Percentiles rank a stretch among this genome's conserved stretches.
Conservation (phyloP, 805 yeast species). For the Yamadazyma ubonensis region DNA sequence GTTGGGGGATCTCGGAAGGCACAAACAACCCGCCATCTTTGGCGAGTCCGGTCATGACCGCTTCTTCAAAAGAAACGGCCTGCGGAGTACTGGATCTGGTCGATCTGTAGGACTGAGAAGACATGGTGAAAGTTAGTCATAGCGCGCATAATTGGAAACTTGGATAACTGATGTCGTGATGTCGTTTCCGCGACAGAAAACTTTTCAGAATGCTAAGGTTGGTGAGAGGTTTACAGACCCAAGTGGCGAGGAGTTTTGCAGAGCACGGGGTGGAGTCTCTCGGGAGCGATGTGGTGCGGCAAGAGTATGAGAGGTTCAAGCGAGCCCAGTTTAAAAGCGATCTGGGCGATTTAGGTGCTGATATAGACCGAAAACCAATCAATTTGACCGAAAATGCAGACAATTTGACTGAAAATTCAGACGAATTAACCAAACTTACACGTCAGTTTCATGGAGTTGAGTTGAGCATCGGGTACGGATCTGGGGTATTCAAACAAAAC, state of each 20-base stretch:
- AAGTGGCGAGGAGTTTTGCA: too few species aligned
- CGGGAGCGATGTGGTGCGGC: too few species aligned
- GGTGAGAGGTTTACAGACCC: too few species aligned
- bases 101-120: slow-evolving; percentile 69
- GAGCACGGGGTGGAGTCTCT: background rate
- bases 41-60: slow-evolving; percentile 87
- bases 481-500: slow-evolving; percentile 81
- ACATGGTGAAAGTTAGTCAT: slow-evolving; percentile 8
- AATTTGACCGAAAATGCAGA: too few species aligned
- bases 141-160: background rate
- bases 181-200: too few species aligned
- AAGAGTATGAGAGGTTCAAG: too few species aligned
- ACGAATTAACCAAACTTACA: background rate
- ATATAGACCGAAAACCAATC: too few species aligned
- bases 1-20: slow-evolving; percentile 77
- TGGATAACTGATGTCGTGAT: too few species aligned
- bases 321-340: too few species aligned
- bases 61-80: slow-evolving; percentile 70
- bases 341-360: too few species aligned
- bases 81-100: slow-evolving; percentile 62
- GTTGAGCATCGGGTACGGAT: slow-evolving; percentile 77
- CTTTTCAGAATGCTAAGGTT: background rate
- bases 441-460: background rate
- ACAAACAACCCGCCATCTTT: slow-evolving; percentile 95
- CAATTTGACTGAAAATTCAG: too few species aligned